A percentile compares a stretch with the other conserved stretches of the same genome.
Evolutionary conservation across 805 yeast genomes (phyloP).

Genomic region (Ogataea glucozyma): DNA sequence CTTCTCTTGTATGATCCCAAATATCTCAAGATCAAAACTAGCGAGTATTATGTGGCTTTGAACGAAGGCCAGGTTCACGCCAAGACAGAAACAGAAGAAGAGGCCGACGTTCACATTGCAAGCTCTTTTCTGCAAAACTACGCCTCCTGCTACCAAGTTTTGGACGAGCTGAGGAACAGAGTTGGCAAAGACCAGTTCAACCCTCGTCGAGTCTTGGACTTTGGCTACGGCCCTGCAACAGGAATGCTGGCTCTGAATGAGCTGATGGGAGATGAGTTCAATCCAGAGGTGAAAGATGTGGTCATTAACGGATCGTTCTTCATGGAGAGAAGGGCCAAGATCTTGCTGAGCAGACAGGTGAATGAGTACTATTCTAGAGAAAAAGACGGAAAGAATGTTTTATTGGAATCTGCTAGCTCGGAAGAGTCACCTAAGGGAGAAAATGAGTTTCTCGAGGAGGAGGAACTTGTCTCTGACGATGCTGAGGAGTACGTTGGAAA

Average conservation of each 20-base stretch:
- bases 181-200: slow-evolving; percentile 51
- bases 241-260: slow-evolving; percentile 90
- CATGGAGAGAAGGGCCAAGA: slow-evolving; percentile 81
- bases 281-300: slow-evolving; percentile 65
- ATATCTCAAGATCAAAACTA: slow-evolving; percentile 58
- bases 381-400: slow-evolving; percentile 36
- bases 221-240: slow-evolving; percentile 89
- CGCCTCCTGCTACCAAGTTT: slow-evolving; percentile 63
- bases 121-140: slow-evolving; percentile 81
- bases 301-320: slow-evolving; percentile 67
- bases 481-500: slow-evolving; percentile 43
- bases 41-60: slow-evolving; percentile 39
- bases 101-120: slow-evolving; percentile 79
- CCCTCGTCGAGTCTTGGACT: slow-evolving; percentile 71
- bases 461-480: slow-evolving; percentile 16
- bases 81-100: slow-evolving; percentile 39
- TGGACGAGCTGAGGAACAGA: slow-evolving; percentile 64
- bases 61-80: slow-evolving; percentile 55
- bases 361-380: slow-evolving; percentile 43
- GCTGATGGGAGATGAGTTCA: slow-evolving; percentile 64
- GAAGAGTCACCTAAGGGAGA: slow-evolving; percentile 8
- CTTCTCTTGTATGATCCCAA: slow-evolving; percentile 61
- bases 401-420: slow-evolving; percentile 16
- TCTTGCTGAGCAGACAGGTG: slow-evolving; percentile 68
- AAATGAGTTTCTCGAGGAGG: slow-evolving; percentile 8